Conservation (phyloP, 768 basidiomycete species). For the Tylopilus sp. region DNA sequence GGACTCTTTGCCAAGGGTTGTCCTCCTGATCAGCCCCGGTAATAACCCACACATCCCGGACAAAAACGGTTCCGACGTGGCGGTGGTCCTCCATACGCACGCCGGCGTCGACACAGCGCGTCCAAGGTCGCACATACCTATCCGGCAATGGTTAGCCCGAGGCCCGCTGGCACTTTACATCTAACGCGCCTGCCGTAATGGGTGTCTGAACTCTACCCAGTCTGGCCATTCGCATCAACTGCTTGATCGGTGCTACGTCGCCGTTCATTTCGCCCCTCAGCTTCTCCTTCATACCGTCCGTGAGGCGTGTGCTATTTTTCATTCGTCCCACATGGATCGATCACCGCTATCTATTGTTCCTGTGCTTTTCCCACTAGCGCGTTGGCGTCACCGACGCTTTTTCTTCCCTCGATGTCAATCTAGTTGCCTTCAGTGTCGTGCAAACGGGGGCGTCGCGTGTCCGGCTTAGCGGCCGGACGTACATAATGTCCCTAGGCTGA, state of each 20-base stretch:
- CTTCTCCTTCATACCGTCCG: slow-evolving; percentile 4
- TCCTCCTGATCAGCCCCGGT: slow-evolving; percentile 7
- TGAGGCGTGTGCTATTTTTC: not conserved
- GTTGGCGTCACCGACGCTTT: too few relatives aligned
- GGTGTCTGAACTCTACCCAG: not conserved
- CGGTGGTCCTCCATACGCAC: not conserved
- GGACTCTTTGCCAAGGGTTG: slow-evolving; percentile 2
- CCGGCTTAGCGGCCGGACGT: not conserved
- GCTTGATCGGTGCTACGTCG: slow-evolving; percentile 10
- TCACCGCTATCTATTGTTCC: not conserved
- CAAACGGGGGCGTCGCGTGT: too few relatives aligned
- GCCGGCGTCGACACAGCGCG: too few relatives aligned
- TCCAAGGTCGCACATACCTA: not conserved
- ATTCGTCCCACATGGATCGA: not conserved
- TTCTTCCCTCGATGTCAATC: not conserved
- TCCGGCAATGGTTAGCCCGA: slow-evolving; percentile 3
- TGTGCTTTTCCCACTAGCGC: not conserved
- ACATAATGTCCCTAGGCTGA: slow-evolving; percentile 12
- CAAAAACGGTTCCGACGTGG: slow-evolving; percentile 4
- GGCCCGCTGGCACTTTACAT: not conserved
- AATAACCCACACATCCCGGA: not conserved
- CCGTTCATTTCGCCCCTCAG: slow-evolving; percentile 7
- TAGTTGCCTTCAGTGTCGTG: not conserved
- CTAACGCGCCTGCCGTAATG: slow-evolving; percentile 3
- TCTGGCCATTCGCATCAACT: not conserved